A percentile compares a stretch with the other conserved stretches of the same genome.
phyloP scores from a whole-genome alignment of 257 asterid species.

The Salvia rosmarinus region DNA sequence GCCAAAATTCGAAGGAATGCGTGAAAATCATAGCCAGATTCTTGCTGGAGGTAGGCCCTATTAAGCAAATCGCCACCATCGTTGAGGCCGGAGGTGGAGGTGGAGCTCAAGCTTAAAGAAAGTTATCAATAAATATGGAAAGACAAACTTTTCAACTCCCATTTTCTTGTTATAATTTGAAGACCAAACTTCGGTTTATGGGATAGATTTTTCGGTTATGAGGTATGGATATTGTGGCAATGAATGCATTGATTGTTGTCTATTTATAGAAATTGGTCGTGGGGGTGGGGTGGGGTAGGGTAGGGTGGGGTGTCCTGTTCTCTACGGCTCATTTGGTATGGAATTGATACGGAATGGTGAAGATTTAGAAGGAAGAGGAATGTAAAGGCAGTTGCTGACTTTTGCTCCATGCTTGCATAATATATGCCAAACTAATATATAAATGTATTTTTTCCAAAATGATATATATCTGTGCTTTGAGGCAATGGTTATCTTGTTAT shows the following conservation, averaged over 20 bases:
- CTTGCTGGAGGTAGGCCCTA: slow-evolving; percentile 35
- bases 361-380: slow-evolving; percentile 42
- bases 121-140: slow-evolving; percentile 28
- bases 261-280: slow-evolving; percentile 43
- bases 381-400: slow-evolving; percentile 37
- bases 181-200: slow-evolving; percentile 16
- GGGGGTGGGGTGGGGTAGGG: too few relatives aligned
- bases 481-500: not conserved
- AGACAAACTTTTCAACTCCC: slow-evolving; percentile 27
- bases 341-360: slow-evolving; percentile 39
- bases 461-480: too few relatives aligned
- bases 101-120: slow-evolving; percentile 28
- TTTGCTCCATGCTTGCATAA: slow-evolving; percentile 50
- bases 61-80: slow-evolving; percentile 20
- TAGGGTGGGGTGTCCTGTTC: slow-evolving; percentile 30
- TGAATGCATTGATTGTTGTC: slow-evolving; percentile 30
- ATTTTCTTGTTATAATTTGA: slow-evolving; percentile 34
- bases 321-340: slow-evolving; percentile 50
- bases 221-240: slow-evolving; percentile 37
- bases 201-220: slow-evolving; percentile 26
- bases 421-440: slow-evolving; percentile 27
- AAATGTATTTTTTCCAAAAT: too few relatives aligned
- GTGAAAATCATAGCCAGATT: slow-evolving; percentile 43
- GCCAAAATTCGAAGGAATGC: slow-evolving; percentile 45
- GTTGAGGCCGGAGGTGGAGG: slow-evolving; percentile 26